These are phyloP conservation scores for Microcyclospora pomicola DNA, from an alignment of 2,329 filamentous ascomycete species.

Conservation along the genomic window DNA sequence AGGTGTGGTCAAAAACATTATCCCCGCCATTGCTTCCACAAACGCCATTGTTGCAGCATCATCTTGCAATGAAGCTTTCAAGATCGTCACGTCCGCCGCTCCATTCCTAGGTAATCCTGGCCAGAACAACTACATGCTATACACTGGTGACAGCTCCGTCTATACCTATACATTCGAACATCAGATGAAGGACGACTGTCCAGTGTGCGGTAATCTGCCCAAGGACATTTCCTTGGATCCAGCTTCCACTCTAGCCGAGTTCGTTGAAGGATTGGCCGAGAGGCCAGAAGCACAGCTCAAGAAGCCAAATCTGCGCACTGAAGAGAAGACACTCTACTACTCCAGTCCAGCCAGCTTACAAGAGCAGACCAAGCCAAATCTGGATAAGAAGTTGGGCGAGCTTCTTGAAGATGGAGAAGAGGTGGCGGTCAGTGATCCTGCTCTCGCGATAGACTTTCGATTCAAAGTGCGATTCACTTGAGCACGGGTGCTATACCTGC, in stretches of 20 bases:
- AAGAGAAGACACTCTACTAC: conserved; percentile 81
- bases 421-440: conserved; percentile 84
- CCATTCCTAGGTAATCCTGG: conserved; percentile 64
- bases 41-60: conserved; percentile 93
- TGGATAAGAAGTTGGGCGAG: conserved; percentile 63
- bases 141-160: conserved; percentile 85
- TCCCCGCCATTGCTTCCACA: conserved; percentile 92
- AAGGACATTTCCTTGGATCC: conserved; percentile 61
- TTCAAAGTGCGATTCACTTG: conserved; percentile 33
- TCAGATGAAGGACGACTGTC: conserved; percentile 86
- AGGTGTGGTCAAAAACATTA: conserved; percentile 98
- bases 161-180: conserved; percentile 98
- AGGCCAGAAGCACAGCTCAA: conserved; percentile 86
- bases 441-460: conserved; percentile 60
- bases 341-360: conserved; percentile 70
- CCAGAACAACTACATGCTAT: conserved; percentile 83
- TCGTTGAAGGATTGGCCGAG: conserved; percentile 70
- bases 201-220: conserved; percentile 77
- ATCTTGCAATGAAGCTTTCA: conserved; percentile 94
- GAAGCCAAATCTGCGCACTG: conserved; percentile 71
- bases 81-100: conserved; percentile 72
- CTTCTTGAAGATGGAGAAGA: conserved; percentile 72
- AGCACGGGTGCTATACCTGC: background rate
- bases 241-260: conserved; percentile 61
- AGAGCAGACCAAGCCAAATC: conserved; percentile 69